Evolutionary conservation across 2,329 filamentous ascomycete genomes (phyloP).

Genomic region (Alternaria sp.): DNA sequence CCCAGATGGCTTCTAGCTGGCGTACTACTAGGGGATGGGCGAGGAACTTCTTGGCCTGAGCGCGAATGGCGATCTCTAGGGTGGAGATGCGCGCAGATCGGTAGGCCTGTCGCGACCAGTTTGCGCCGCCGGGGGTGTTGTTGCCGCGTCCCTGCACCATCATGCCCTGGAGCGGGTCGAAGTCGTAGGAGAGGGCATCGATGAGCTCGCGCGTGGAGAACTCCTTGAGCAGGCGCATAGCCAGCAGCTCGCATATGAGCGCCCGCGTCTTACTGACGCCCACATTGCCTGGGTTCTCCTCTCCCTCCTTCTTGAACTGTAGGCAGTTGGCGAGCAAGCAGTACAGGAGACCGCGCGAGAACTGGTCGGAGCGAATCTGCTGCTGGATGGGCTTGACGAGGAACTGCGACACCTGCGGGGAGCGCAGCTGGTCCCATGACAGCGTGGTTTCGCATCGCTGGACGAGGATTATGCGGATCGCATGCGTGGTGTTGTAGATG

Average conservation of each 20-base stretch:
- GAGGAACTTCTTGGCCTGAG: constrained; percentile 89
- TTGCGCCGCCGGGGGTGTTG: constrained; percentile 31
- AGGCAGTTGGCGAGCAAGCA: constrained; percentile 92
- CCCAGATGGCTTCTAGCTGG: constrained; percentile 97
- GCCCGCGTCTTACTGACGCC: constrained; percentile 84
- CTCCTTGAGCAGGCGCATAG: constrained; percentile 88
- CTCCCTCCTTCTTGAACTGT: constrained; percentile 88
- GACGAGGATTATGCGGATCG: constrained; percentile 83
- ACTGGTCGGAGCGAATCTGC: constrained; percentile 81
- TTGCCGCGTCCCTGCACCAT: constrained; percentile 54
- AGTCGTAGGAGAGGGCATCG: constrained; percentile 93
- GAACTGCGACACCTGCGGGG: constrained; percentile 96
- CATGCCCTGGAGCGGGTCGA: constrained; percentile 87
- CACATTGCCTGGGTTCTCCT: constrained; percentile 80
- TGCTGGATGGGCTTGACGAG: constrained; percentile 94
- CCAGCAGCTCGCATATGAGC: constrained; percentile 87
- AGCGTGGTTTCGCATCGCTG: constrained; percentile 89
- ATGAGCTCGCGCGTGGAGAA: constrained; percentile 89
- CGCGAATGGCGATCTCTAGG: constrained; percentile 89
- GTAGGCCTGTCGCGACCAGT: constrained; percentile 33
- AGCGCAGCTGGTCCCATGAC: constrained; percentile 92
- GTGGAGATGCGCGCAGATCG: constrained; percentile 82
- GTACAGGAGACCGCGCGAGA: constrained; percentile 85
- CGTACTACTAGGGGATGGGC: constrained; percentile 91
- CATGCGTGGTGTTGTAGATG: constrained; percentile 88